Evolutionary conservation across 192 early-diverging fungal species (phyloP).

Genomic region (Phlyctochytrium bullatum): DNA sequence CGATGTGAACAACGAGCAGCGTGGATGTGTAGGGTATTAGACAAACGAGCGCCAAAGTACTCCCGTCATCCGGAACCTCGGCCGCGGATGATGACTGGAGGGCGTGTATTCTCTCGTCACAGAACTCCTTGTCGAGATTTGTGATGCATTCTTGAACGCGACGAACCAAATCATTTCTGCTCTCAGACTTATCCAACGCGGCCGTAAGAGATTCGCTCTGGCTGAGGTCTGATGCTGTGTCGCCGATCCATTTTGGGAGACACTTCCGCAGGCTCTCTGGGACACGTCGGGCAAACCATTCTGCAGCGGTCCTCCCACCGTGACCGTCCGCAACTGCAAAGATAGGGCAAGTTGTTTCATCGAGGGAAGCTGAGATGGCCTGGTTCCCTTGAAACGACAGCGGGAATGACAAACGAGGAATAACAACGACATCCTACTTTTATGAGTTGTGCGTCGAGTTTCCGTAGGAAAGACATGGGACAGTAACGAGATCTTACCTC

Average conservation of each 20-base stretch:
- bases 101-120: constrained; percentile 7
- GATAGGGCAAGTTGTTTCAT: constrained; percentile 3
- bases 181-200: neutral
- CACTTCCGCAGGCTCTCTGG: neutral
- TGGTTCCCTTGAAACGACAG: too few relatives aligned
- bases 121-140: constrained; percentile 20
- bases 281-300: constrained; percentile 20
- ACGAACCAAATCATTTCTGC: neutral
- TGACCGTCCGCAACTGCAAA: constrained; percentile 28
- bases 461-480: neutral
- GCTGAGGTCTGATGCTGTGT: too few relatives aligned
- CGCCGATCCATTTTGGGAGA: neutral
- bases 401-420: too few relatives aligned
- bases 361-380: neutral
- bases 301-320: constrained; percentile 21
- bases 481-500: constrained; percentile 11
- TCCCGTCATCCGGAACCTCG: constrained; percentile 17
- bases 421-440: constrained; percentile 20
- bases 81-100: neutral
- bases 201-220: too few relatives aligned
- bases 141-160: neutral
- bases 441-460: too few relatives aligned
- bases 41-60: constrained; percentile 12
- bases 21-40: neutral
- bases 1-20: constrained; percentile 14